A percentile compares a stretch with the other conserved stretches of the same genome.
Evolutionary conservation across 139 green algal species (phyloP).

Genomic region (Pseudopediastrum boryanum): DNA sequence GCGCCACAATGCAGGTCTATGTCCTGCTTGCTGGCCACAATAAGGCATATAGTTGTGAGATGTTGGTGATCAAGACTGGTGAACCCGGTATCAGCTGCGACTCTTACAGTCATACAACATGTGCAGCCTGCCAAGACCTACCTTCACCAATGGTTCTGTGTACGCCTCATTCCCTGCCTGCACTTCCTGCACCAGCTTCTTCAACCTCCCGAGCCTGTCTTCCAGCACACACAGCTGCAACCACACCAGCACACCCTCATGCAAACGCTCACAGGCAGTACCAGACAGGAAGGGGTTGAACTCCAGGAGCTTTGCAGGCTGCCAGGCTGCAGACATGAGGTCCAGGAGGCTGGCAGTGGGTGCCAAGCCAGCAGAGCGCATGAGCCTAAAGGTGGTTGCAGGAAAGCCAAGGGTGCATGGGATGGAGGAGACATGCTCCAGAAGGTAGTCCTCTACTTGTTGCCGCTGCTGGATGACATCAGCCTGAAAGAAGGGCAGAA

Average conservation of each 20-base stretch:
- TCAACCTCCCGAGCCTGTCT: constrained; percentile 54
- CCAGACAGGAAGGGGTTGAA: constrained; percentile 58
- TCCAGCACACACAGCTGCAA: constrained; percentile 69
- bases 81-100: too few relatives aligned
- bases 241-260: constrained; percentile 42
- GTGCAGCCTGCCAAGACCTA: too few relatives aligned
- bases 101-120: too few relatives aligned
- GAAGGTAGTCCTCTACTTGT: not conserved
- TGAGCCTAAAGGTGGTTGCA: constrained; percentile 23
- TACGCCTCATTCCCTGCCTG: not conserved
- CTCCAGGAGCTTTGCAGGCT: not conserved
- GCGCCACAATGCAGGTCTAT: too few relatives aligned
- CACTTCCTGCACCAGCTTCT: constrained; percentile 29
- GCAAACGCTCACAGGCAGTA: constrained; percentile 17
- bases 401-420: not conserved
- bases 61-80: too few relatives aligned
- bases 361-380: not conserved
- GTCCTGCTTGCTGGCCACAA: too few relatives aligned
- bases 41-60: too few relatives aligned
- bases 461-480: too few relatives aligned
- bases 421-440: not conserved
- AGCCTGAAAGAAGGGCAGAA: too few relatives aligned
- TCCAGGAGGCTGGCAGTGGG: constrained; percentile 16
- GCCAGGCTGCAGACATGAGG: constrained; percentile 23
- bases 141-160: constrained; percentile 5